Base-by-base conservation (phyloP, 2,329 filamentous ascomycete genomes). In the Daldinia sp. region DNA sequence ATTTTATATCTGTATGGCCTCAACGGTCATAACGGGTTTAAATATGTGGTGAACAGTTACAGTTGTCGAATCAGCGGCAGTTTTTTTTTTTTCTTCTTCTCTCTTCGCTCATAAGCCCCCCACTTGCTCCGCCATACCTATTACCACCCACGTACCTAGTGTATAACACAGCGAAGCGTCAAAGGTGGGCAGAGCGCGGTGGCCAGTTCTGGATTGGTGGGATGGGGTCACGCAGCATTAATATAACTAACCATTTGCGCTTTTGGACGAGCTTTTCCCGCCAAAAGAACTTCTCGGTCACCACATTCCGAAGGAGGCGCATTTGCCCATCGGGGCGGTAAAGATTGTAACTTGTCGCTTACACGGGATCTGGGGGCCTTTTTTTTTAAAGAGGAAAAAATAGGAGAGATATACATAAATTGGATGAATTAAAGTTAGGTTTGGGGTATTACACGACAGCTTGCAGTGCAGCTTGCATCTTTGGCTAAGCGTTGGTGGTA, bases 271-370 rank as follows among this genome's bases (percentile, higher is more conserved):
- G 18, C 9, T 53, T 53, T 53, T 23, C 50, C 33, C 30, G 9
- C 18, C 18, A n/a, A 54, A 35, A 37, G 35, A 5, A 39, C 35
- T 23, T 28, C 51, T 68, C 68, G 68, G 68, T 70, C 60, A 44
- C 61, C 35, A 65, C 53, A 70, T 63, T 70, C 68, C 68, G 68
- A 65, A 55, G 62, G 58, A 63, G 68, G 65, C 59, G 44, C 58
- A 50, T 35, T 35, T 35, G 65, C 65, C 65, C 58, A 67, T 65
- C 64, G 37, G 50, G 53, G 33, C 35, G 60, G 63, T 64, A 63
- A 39, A n/a, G 10, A 39, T 15, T 39, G 13, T 15, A 33, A 23
- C 23, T 28, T 28, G 12, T 50, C 46, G 46, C 23, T 50, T 50
- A n/a, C 26, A 50, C 46, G 33, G 15, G 46, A 51, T 51, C 46